Percentiles rank a stretch among this genome's conserved stretches.
phyloP scores from a whole-genome alignment of 2,329 filamentous ascomycete species.

The Colletotrichum sp. region DNA sequence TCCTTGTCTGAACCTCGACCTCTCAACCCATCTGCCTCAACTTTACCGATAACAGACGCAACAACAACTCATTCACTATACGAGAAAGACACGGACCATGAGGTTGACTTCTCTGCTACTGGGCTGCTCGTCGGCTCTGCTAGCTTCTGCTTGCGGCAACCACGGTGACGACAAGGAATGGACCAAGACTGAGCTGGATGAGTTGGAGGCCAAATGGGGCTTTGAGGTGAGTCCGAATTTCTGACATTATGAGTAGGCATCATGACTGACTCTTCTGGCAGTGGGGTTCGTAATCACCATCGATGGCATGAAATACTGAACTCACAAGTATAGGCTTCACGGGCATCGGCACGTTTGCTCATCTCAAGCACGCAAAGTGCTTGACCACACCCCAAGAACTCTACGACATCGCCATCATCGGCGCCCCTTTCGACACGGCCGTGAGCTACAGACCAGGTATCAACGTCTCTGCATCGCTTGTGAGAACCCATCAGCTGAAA shows the following conservation, averaged over 20 bases:
- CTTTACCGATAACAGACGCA: not conserved
- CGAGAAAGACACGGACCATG: not conserved
- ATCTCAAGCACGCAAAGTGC: slow-evolving; percentile 72
- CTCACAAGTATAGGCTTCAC: slow-evolving; percentile 63
- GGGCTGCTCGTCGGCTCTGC: slow-evolving; percentile 23
- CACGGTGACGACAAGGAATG: slow-evolving; percentile 48
- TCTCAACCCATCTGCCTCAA: not conserved
- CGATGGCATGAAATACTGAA: slow-evolving; percentile 22
- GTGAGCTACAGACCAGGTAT: slow-evolving; percentile 70
- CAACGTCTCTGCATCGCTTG: not conserved
- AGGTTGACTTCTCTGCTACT: slow-evolving; percentile 16
- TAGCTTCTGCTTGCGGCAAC: slow-evolving; percentile 34
- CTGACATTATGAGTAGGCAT: not conserved
- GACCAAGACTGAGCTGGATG: slow-evolving; percentile 54
- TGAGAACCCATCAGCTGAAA: not conserved
- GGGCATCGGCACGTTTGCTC: slow-evolving; percentile 78
- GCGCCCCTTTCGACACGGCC: slow-evolving; percentile 77
- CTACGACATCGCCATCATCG: slow-evolving; percentile 76
- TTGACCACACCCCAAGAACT: slow-evolving; percentile 66
- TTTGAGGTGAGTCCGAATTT: slow-evolving; percentile 47
- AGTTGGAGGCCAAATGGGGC: slow-evolving; percentile 63
- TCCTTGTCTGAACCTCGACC: not conserved
- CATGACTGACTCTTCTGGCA: not conserved
- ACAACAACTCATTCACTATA: not conserved
- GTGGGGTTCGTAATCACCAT: slow-evolving; percentile 18